Evolutionary conservation across 2,329 filamentous ascomycete genomes (phyloP).

Genomic region (Colletotrichum viniferum): DNA sequence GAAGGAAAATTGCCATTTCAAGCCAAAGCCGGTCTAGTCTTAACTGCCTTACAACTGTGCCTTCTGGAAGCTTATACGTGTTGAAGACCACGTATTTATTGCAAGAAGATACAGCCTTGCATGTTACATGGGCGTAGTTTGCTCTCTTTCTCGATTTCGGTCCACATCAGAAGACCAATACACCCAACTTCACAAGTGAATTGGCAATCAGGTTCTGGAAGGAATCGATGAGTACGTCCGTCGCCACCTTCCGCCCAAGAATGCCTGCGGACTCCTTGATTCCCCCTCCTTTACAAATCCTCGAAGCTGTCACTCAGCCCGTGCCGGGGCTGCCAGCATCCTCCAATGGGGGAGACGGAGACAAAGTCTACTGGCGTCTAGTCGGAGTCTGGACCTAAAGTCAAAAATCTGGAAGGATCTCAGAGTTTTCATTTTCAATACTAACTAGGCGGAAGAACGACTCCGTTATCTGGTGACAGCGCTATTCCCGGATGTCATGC

Average conservation of each 20-base stretch:
- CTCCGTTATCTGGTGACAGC: not conserved
- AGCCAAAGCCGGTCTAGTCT: too few species aligned
- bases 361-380: not conserved
- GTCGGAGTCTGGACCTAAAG: not conserved
- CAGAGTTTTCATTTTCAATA: rapidly evolving
- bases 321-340: not conserved
- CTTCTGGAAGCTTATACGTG: not conserved
- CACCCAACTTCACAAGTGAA: not conserved
- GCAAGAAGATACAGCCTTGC: rapidly evolving
- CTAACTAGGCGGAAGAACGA: not conserved
- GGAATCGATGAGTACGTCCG: rapidly evolving
- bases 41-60: not conserved
- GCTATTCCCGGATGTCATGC: not conserved
- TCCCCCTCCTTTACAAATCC: not conserved
- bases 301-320: not conserved
- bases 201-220: not conserved
- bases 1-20: too few species aligned
- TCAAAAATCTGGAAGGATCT: not conserved
- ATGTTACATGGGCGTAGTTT: not conserved
- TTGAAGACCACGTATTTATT: not conserved
- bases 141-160: not conserved
- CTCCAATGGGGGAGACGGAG: not conserved
- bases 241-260: not conserved
- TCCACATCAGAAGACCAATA: not conserved
- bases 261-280: not conserved